These are phyloP conservation scores for Boletus rubescentipes DNA, from an alignment of 768 basidiomycete genomes.

Conservation along the genomic window DNA sequence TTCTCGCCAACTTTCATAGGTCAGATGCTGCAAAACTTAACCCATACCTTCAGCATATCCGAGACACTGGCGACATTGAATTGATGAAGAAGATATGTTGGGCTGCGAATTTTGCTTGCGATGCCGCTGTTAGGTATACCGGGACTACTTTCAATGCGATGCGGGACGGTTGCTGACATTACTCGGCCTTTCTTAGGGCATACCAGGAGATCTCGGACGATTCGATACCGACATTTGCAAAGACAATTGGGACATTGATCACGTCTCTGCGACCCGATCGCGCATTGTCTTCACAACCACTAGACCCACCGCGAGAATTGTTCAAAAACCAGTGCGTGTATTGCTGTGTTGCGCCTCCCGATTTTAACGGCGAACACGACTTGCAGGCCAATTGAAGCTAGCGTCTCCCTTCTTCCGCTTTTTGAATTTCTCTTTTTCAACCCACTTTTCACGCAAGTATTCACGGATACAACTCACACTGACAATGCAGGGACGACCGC, in stretches of 20 bases:
- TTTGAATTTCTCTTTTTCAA: conserved; percentile 62
- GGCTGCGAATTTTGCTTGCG: conserved; percentile 54
- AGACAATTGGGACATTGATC: conserved; percentile 53
- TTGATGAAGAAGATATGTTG: conserved; percentile 59
- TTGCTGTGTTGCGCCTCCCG: neutral
- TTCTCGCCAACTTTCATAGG: conserved; percentile 71
- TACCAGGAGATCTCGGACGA: conserved; percentile 60
- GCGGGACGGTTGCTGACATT: neutral
- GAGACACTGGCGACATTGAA: conserved; percentile 44
- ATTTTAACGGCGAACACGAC: neutral
- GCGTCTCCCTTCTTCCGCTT: conserved; percentile 55
- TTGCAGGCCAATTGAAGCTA: conserved; percentile 61
- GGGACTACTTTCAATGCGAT: neutral
- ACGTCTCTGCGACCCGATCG: conserved; percentile 54
- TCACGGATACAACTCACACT: conserved; percentile 39
- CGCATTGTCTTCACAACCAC: conserved; percentile 45
- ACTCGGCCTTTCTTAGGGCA: conserved; percentile 35
- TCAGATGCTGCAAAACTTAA: conserved; percentile 71
- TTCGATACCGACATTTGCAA: conserved; percentile 46
- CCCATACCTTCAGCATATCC: conserved; percentile 57
- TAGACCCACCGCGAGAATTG: conserved; percentile 49
- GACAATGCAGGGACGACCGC: conserved; percentile 24
- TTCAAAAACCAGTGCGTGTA: conserved; percentile 55
- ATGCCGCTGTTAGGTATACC: conserved; percentile 47
- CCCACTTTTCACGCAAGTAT: conserved; percentile 44